These are phyloP conservation scores for Neurospora africana DNA, from an alignment of 495 filamentous ascomycete species.

Conservation along the genomic window DNA sequence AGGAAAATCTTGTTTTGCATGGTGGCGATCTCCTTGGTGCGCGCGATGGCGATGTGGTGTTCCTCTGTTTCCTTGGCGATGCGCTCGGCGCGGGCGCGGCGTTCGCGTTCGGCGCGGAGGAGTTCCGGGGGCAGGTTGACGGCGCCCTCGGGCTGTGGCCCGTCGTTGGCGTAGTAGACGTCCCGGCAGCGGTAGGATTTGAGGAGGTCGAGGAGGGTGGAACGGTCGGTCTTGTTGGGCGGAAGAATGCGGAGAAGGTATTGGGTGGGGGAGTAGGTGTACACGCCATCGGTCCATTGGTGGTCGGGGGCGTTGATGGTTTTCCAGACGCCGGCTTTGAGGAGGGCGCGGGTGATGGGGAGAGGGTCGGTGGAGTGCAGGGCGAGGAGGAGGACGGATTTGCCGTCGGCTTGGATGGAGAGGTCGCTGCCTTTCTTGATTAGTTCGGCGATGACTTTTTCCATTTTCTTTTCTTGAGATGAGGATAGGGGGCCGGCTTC, in stretches of 20 bases:
- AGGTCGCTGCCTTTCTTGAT: slow-evolving; percentile 31
- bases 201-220: slow-evolving; percentile 31
- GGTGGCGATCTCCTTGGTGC: slow-evolving; percentile 31
- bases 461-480: slow-evolving; percentile 33
- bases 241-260: slow-evolving; percentile 28
- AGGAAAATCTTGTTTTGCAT: slow-evolving; percentile 34
- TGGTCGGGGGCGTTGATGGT: slow-evolving; percentile 34
- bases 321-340: slow-evolving; percentile 38
- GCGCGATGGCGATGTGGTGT: slow-evolving; percentile 24
- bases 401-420: slow-evolving; percentile 31
- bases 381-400: slow-evolving; percentile 35
- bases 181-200: slow-evolving; percentile 32
- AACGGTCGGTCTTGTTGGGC: slow-evolving; percentile 18
- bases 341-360: slow-evolving; percentile 30
- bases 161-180: slow-evolving; percentile 37
- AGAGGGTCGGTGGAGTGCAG: slow-evolving; percentile 33
- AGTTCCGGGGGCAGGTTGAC: slow-evolving; percentile 34
- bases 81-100: slow-evolving; percentile 26
- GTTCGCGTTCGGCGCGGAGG: slow-evolving; percentile 33
- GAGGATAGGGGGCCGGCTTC: slow-evolving; percentile 25
- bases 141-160: slow-evolving; percentile 34
- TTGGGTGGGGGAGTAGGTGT: slow-evolving; percentile 37
- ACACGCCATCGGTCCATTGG: slow-evolving; percentile 30
- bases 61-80: slow-evolving; percentile 28
- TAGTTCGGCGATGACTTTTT: slow-evolving; percentile 35